Percentiles rank a stretch among this genome's conserved stretches.
These are phyloP conservation scores for Tuber borchii DNA, from an alignment of 495 filamentous ascomycete species.

Conservation along the genomic window DNA sequence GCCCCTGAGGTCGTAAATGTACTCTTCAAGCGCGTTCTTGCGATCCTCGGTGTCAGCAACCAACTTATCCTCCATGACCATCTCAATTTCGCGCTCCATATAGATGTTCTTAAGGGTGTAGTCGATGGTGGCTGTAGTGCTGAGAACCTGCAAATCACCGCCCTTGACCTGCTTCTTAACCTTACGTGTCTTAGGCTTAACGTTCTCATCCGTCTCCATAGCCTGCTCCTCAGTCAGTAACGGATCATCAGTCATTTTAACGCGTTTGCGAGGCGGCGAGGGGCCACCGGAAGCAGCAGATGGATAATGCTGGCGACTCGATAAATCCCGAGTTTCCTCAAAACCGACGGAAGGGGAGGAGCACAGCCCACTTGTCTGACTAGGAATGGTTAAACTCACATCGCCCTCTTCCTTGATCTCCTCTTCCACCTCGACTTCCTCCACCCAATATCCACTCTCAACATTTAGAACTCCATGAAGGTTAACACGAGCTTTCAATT, in stretches of 20 bases:
- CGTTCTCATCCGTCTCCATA: conserved; percentile 81
- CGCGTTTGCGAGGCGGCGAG: conserved; percentile 9
- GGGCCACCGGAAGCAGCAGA: conserved; percentile 15
- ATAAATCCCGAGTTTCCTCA: conserved; percentile 6
- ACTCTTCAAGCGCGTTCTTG: conserved; percentile 98
- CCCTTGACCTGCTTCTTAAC: conserved; percentile 99
- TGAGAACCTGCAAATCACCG: conserved; percentile 83
- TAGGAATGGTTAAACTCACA: conserved; percentile 43
- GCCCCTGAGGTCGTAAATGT: conserved; percentile 90
- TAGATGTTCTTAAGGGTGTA: conserved; percentile 55
- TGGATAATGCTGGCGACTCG: not conserved
- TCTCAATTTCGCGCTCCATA: conserved; percentile 73
- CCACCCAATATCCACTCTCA: conserved; percentile 94
- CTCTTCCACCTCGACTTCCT: conserved; percentile 97
- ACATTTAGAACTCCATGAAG: conserved; percentile 94
- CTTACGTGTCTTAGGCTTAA: conserved; percentile 80
- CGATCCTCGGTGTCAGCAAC: conserved; percentile 97
- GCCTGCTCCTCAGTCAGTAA: conserved; percentile 51
- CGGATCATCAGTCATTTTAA: conserved; percentile 18
- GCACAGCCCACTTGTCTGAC: not conserved
- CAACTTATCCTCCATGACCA: conserved; percentile 98
- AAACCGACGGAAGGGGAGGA: not conserved
- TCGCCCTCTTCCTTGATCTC: conserved; percentile 66
- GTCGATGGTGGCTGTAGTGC: conserved; percentile 75
- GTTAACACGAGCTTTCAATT: conserved; percentile 96